Conservation (phyloP, 2,329 filamentous ascomycete species). For the Fonsecaea pedrosoi region DNA sequence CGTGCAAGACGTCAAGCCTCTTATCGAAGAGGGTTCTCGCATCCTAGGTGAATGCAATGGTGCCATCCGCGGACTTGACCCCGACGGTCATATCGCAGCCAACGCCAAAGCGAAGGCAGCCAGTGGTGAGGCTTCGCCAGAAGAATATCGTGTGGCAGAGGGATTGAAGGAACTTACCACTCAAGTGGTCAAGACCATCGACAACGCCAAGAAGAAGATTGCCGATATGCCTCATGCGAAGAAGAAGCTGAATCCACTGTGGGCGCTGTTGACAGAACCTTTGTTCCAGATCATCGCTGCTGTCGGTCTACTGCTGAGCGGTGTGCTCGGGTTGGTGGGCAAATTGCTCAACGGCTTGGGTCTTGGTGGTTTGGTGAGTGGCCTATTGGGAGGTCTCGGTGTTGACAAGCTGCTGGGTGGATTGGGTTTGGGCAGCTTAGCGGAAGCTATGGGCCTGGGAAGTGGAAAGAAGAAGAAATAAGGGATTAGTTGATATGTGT, state of each 20-base stretch:
- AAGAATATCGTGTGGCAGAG: constrained; percentile 85
- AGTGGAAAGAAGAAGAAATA: constrained; percentile 61
- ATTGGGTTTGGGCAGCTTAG: constrained; percentile 67
- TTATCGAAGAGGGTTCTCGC: constrained; percentile 83
- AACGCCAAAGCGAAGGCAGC: constrained; percentile 83
- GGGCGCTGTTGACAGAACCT: constrained; percentile 81
- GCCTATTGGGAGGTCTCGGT: constrained; percentile 76
- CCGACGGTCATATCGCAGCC: constrained; percentile 82
- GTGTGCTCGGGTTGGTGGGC: constrained; percentile 84
- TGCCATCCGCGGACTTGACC: constrained; percentile 83
- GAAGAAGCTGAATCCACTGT: constrained; percentile 91
- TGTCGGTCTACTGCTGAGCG: constrained; percentile 80
- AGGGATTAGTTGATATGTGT: constrained; percentile 2
- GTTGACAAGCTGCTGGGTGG: constrained; percentile 76
- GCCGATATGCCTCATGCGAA: constrained; percentile 92
- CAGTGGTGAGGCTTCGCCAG: constrained; percentile 76
- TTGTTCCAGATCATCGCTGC: constrained; percentile 91
- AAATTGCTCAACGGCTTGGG: constrained; percentile 80
- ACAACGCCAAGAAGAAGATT: constrained; percentile 86
- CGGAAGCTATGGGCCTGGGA: constrained; percentile 60
- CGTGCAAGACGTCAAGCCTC: constrained; percentile 82
- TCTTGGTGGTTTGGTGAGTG: constrained; percentile 79
- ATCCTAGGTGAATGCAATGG: constrained; percentile 88
- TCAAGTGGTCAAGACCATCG: constrained; percentile 80
- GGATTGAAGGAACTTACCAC: constrained; percentile 83